Evolutionary conservation across 495 filamentous ascomycete genomes (phyloP).

Genomic region (Hypoxylon perforatum): DNA sequence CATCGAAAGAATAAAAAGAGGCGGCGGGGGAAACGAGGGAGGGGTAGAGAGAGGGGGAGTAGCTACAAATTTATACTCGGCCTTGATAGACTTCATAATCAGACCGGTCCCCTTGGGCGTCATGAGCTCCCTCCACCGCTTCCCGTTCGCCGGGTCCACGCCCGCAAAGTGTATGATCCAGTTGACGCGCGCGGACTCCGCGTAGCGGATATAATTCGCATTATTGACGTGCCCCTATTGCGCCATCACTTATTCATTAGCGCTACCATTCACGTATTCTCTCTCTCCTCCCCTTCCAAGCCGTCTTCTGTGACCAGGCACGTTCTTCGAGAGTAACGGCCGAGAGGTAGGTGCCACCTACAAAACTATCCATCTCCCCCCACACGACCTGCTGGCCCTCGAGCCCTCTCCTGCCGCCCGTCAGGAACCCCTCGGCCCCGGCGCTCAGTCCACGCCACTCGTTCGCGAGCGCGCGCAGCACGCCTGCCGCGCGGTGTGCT

Average conservation of each 20-base stretch:
- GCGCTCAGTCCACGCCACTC: constrained; percentile 85
- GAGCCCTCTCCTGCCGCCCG: constrained; percentile 71
- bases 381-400: constrained; percentile 81
- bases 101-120: constrained; percentile 74
- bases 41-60: not conserved
- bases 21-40: not conserved
- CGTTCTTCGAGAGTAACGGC: not conserved
- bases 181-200: constrained; percentile 85
- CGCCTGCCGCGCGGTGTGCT: constrained; percentile 65
- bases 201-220: constrained; percentile 83
- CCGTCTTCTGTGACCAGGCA: too few species aligned
- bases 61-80: constrained; percentile 90
- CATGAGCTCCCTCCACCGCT: constrained; percentile 77
- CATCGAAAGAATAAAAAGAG: not conserved
- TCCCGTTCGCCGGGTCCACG: constrained; percentile 71
- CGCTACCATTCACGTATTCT: not conserved
- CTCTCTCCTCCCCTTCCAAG: constrained; percentile 40
- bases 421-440: constrained; percentile 84
- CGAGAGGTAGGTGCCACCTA: constrained; percentile 41
- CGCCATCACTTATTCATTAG: constrained; percentile 14
- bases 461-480: constrained; percentile 69
- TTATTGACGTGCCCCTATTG: constrained; percentile 85
- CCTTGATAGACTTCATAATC: constrained; percentile 82
- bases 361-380: constrained; percentile 84
- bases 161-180: constrained; percentile 82